Base-by-base conservation (phyloP, 1,284 basidiomycete genomes). In the Somion occarium region DNA sequence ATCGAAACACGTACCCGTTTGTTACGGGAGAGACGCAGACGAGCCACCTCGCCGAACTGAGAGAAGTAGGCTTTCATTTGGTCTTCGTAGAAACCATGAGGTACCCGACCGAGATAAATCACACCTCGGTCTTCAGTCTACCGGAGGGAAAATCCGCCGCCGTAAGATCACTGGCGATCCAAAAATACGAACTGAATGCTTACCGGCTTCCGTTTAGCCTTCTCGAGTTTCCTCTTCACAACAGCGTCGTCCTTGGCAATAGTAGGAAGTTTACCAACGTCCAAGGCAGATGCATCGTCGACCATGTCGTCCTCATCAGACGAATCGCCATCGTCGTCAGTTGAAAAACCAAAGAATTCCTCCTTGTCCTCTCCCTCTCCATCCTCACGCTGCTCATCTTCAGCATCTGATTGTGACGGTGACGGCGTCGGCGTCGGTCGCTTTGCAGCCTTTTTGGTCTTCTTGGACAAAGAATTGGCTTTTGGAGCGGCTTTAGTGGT, bases 41-140 rank as follows among this genome's bases (percentile, higher is more conserved):
- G 86, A 2, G 90, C 88, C 41, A 99, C 85, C 44, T 88, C 81
- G 18, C 97, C 97, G 60, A 99, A 99, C 67, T 99, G 97, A 25
- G 85, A 78, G 64, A 99, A 97, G 73, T 99, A 99, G 9, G 83
- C 82, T 56, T 83, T 85, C 71, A 99, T 85, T 70, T 98, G 88
- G 51, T 91, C 88, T 70, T 99, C 97, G 70, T 93, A 96, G 73
- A 99, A 99, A 19, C 95, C 96, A 61, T 98, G 93, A 1, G 97
- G 97, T 56, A 99, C 80, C 56, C 93, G 85, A 13, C 93, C 88
- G 48, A 99, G 78, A 74, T 85, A 96, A 24, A 99, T 67, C 0
- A 96, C 92, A n/a, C 94, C 96, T 44, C 79, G 78, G 59, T 91
- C 83, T 55, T 78, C 79, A 13, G 76, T 75, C 88, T 91, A 60